Evolutionary conservation across 225 moss, liverwort and hornwort genomes (phyloP).

Genomic region (Anthoceros angustus): DNA sequence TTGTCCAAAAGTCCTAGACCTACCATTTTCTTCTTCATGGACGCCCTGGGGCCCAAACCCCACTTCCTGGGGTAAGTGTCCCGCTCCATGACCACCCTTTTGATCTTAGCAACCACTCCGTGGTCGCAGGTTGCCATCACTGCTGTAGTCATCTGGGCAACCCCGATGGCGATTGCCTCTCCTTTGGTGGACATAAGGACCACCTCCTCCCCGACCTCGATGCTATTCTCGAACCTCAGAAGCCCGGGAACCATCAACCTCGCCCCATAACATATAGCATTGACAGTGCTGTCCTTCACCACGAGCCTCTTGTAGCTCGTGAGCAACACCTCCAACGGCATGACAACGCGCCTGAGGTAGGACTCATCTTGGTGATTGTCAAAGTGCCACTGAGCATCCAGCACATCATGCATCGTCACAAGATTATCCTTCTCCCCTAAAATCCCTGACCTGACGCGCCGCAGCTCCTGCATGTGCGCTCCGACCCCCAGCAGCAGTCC

Average conservation of each 20-base stretch:
- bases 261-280: conserved; percentile 93
- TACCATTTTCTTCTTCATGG: conserved; percentile 90
- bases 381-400: conserved; percentile 90
- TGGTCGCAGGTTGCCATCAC: conserved; percentile 97
- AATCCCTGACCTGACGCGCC: conserved; percentile 79
- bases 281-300: conserved; percentile 88
- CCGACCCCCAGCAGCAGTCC: conserved; percentile 81
- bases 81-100: conserved; percentile 90
- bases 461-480: conserved; percentile 92
- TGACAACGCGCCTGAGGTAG: conserved; percentile 72
- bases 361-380: conserved; percentile 89
- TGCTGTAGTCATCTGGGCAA: conserved; percentile 85
- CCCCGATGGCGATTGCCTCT: conserved; percentile 74
- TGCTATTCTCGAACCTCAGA: conserved; percentile 59
- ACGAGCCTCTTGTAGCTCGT: conserved; percentile 88
- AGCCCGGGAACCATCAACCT: conserved; percentile 94
- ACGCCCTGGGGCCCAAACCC: conserved; percentile 79
- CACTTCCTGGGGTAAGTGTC: conserved; percentile 91
- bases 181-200: conserved; percentile 94
- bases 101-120: conserved; percentile 84
- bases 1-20: conserved; percentile 67
- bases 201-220: conserved; percentile 81
- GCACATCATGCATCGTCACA: conserved; percentile 92
- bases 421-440: conserved; percentile 90
- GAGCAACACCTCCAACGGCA: conserved; percentile 82